Evolutionary conservation across 345 rosid species (phyloP), one percentile per base, ranked within the genome.

Genomic region (Pistacia integerrima): DNA sequence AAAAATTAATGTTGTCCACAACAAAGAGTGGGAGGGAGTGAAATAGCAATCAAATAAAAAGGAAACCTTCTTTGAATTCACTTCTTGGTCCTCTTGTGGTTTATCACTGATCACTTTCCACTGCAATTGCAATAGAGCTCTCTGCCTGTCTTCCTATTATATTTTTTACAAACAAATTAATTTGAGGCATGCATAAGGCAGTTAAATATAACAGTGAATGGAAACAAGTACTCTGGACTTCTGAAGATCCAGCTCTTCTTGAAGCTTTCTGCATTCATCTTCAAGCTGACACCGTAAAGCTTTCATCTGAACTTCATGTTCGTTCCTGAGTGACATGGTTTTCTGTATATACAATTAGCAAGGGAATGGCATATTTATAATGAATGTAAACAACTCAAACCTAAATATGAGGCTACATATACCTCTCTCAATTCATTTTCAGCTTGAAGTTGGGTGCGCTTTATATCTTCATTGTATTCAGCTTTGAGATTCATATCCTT

Each of bases 41-140:
- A 51, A 46, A 51, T 10, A 46, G 41, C 1, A 44, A 28, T 69
- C 33, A 49, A 74, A 69, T 76, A 66, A 67, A 63, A 11, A 72
- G 67, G 49, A 81, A 75, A 92, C 95, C 97, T 82, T 85, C 76
- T 83, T 87, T 1, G 96, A 90, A 85, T 80, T 85, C 71, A 88
- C 93, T 88, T 90, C 96, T 70, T 86, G 95, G 64, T 94, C 97
- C 76, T 88, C 97, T 64, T 87, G 88, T 56, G 88, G 89, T 78
- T 91, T 89, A 82, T 92, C 89, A 74, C 96, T 55, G 97, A 94
- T 92, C 74, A 94, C 97, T 82, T 82, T 90, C 98, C 96, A 92
- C 86, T 94, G 98, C 84, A 94, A 30, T 81, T 94, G 97, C 86
- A 94, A 82, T 78, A 94, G 80, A 71, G 97, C 91, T 78, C 89